phyloP scores from a whole-genome alignment of 148 eudicot species.

The Vaccinium darrowii region DNA sequence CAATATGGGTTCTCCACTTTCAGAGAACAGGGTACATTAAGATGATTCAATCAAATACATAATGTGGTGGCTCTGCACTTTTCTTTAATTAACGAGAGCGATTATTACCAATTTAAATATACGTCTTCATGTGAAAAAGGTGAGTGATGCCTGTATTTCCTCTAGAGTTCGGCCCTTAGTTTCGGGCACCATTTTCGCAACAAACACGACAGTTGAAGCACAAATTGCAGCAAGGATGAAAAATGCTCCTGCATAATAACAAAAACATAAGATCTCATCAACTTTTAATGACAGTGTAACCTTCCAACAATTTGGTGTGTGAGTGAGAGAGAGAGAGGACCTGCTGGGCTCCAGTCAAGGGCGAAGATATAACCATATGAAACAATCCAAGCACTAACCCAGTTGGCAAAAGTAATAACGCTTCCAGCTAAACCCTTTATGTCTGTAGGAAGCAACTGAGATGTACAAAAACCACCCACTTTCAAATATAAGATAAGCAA shows the following conservation, averaged over 20 bases:
- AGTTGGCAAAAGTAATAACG: conserved; percentile 16
- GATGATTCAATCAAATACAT: too few species aligned
- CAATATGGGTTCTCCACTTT: too few species aligned
- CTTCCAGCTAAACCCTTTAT: conserved; percentile 39
- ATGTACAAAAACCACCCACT: neutral
- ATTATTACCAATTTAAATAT: neutral
- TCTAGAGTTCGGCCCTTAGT: conserved; percentile 14
- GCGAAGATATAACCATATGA: conserved; percentile 31
- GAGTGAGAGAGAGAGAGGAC: conserved; percentile 13
- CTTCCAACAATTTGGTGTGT: too few species aligned
- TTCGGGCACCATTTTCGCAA: conserved; percentile 7
- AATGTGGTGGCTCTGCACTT: neutral
- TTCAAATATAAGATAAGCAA: neutral
- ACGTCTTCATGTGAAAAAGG: neutral
- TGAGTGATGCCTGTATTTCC: conserved; percentile 7
- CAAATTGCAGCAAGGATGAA: neutral
- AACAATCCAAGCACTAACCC: conserved; percentile 28
- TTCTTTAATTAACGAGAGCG: neutral
- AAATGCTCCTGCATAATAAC: neutral
- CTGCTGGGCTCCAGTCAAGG: conserved; percentile 32
- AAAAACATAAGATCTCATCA: neutral
- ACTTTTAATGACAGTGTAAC: neutral
- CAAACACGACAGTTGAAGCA: conserved; percentile 5
- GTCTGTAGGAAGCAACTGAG: conserved; percentile 31
- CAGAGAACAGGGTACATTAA: too few species aligned